Conservation (phyloP, 257 asterid species). For the Nicotiana otophora region DNA sequence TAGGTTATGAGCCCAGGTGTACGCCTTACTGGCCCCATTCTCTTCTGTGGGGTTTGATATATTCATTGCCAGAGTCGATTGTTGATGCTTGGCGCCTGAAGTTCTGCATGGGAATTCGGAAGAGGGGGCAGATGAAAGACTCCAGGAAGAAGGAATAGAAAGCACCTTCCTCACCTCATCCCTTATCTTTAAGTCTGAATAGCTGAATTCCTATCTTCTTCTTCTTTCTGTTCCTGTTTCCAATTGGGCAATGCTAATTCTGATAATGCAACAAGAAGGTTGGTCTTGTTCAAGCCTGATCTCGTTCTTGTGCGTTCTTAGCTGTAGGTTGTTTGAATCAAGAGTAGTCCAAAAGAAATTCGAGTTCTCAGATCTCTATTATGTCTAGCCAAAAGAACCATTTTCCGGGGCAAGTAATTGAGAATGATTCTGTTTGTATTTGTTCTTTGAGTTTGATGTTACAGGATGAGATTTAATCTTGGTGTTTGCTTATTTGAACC, state of each 20-base stretch:
- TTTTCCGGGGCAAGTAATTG: not conserved
- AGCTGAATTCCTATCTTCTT: not conserved
- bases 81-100: conserved; percentile 80
- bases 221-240: not conserved
- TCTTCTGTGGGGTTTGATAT: conserved; percentile 59
- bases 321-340: not conserved
- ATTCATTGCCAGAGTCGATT: conserved; percentile 50
- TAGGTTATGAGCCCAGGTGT: conserved; percentile 92
- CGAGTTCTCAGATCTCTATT: not conserved
- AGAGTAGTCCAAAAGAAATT: not conserved
- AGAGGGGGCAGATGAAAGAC: conserved; percentile 77
- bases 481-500: not conserved
- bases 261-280: not conserved
- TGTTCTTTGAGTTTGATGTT: not conserved
- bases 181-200: not conserved
- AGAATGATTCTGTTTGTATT: not conserved
- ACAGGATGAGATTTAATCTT: not conserved
- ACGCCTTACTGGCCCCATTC: conserved; percentile 98
- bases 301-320: not conserved
- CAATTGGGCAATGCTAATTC: not conserved
- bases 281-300: not conserved
- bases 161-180: not conserved
- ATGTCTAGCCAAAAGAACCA: not conserved
- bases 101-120: conserved; percentile 64
- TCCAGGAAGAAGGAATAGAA: conserved; percentile 68